These are phyloP conservation scores for Pelargonium cotyledonis DNA, from an alignment of 441 rosid genomes.

Conservation along the genomic window DNA sequence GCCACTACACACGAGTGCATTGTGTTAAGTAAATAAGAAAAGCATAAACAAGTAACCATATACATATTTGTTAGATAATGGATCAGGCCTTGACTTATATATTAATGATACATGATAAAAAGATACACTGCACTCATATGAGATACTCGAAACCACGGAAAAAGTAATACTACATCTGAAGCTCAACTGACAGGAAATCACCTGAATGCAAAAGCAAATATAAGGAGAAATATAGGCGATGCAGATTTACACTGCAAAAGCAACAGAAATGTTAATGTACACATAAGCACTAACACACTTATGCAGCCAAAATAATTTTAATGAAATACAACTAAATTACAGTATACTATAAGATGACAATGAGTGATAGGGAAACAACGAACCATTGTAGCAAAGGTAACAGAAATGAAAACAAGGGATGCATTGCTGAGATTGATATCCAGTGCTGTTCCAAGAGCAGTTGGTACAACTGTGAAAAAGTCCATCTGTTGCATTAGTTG, in stretches of 20 bases:
- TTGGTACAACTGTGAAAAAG: constrained; percentile 96
- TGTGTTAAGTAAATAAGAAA: no score
- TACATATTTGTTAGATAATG: no score
- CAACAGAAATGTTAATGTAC: constrained; percentile 14
- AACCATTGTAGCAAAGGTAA: constrained; percentile 99
- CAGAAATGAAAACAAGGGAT: constrained; percentile 95
- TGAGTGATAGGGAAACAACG: constrained; percentile 24
- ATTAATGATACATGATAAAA: no score
- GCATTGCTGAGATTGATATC: constrained; percentile 93
- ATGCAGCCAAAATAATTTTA: not conserved
- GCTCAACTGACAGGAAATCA: constrained; percentile 28
- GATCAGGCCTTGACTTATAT: no score
- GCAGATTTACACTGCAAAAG: constrained; percentile 95
- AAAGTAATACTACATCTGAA: constrained; percentile 7
- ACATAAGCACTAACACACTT: constrained; percentile 12
- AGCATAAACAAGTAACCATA: no score
- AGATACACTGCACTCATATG: not conserved
- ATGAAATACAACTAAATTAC: not conserved
- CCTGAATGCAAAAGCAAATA: constrained; percentile 99
- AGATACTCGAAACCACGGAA: constrained; percentile 12
- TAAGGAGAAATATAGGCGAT: constrained; percentile 86
- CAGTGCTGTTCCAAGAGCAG: constrained; percentile 94
- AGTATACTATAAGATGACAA: constrained; percentile 3
- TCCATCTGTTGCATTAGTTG: constrained; percentile 83
- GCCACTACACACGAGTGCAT: no score